Conservation (phyloP, 2,329 filamentous ascomycete genomes). For the Botrytis tulipae region DNA sequence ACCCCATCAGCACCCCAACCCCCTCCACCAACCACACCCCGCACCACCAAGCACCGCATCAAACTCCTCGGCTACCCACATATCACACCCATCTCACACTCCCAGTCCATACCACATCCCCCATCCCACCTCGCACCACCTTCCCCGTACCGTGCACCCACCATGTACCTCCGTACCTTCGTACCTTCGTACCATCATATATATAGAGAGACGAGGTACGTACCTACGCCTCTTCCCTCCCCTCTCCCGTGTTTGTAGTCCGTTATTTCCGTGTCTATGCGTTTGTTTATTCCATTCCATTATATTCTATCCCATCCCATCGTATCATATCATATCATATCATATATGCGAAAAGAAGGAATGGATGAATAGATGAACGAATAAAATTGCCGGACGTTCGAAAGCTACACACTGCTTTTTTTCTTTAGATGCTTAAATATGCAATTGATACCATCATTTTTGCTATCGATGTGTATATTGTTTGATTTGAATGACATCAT, state of each 20-base stretch:
- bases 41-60: background rate
- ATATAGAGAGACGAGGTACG: conserved; percentile 17
- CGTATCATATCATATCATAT: background rate
- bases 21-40: background rate
- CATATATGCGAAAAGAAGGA: background rate
- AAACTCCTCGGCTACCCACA: background rate
- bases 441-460: background rate
- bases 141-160: background rate
- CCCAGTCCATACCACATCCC: background rate
- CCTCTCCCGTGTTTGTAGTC: background rate
- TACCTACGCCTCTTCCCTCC: conserved; percentile 3
- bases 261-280: background rate
- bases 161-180: background rate
- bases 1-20: background rate
- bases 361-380: background rate
- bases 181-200: conserved; percentile 12
- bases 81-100: background rate
- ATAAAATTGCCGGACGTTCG: background rate
- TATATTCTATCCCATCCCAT: too few species aligned
- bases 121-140: background rate
- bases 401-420: background rate
- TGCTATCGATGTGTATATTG: background rate
- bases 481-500: background rate
- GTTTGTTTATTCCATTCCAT: too few species aligned
- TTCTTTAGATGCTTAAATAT: background rate